Evolutionary conservation across 495 filamentous ascomycete genomes (phyloP).

Genomic region (Parachaetomium inaequale): DNA sequence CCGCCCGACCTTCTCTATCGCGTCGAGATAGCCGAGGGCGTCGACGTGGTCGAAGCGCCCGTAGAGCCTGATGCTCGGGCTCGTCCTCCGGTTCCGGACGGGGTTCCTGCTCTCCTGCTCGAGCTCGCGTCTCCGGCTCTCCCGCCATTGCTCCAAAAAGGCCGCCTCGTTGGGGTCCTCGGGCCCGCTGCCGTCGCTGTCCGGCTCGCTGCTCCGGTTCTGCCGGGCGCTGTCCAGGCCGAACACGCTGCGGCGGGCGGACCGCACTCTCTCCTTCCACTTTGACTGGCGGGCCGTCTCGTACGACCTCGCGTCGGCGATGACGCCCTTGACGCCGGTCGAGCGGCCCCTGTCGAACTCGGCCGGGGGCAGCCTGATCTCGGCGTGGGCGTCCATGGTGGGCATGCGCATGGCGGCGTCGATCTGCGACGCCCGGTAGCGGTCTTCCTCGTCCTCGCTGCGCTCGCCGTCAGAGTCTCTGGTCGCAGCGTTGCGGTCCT

Average conservation of each 20-base stretch:
- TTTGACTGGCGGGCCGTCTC: conserved; percentile 73
- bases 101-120: conserved; percentile 47
- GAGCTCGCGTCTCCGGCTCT: conserved; percentile 72
- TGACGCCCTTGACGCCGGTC: conserved; percentile 98
- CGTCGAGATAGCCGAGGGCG: conserved; percentile 87
- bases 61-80: conserved; percentile 70
- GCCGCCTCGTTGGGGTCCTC: conserved; percentile 63
- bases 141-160: conserved; percentile 81
- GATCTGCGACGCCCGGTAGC: conserved; percentile 55
- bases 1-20: conserved; percentile 78
- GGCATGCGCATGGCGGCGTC: conserved; percentile 57
- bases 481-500: conserved; percentile 51
- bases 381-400: conserved; percentile 48
- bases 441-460: conserved; percentile 54
- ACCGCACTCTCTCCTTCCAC: conserved; percentile 46
- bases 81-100: conserved; percentile 55
- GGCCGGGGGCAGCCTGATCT: conserved; percentile 54
- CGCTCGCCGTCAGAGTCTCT: conserved; percentile 45
- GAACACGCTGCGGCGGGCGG: conserved; percentile 46
- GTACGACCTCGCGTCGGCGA: conserved; percentile 89
- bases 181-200: conserved; percentile 44
- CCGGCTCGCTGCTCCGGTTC: conserved; percentile 49
- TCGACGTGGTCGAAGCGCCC: conserved; percentile 81
- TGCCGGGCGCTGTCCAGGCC: conserved; percentile 33
- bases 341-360: conserved; percentile 67